Base-by-base conservation (phyloP, 164 flowering plant genomes). In the Vitis rupestris region DNA sequence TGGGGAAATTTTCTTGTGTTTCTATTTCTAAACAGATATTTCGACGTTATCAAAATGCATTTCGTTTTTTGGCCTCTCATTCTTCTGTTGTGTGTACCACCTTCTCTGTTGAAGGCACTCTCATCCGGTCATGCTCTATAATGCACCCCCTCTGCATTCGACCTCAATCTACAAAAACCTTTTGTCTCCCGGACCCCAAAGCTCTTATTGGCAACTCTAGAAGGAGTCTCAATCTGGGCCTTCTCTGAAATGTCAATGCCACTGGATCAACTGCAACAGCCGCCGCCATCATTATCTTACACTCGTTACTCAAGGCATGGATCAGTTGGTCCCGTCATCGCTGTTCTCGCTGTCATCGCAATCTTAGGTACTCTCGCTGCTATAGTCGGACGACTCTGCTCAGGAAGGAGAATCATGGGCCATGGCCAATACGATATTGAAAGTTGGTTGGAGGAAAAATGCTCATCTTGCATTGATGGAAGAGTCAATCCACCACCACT, bases 381-480 rank as follows among this genome's bases (percentile, higher is more conserved):
- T 29, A 50, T 82, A 70, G 57, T 81, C 2, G 83, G 84, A 12
- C 65, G 83, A 73, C 74, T 82, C 23, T 81, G 84, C 70, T 70
- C 80, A 2, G 81, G 85, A 0, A 69, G 75, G 70, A 73, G 67
- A 48, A 72, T 79, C 54, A 72, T 84, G 73, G 76, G 81, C 1
- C 69, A 66, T 19, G 81, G 79, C 8, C 78, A 68, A 13, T 81
- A 75, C n/a, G 85, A 84, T 58, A 10, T 84, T 1, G 83, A 79
- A 57, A 67, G 75, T 11, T 84, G 85, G 87, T 67, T 72, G 6
- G 84, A 85, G 76, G 60, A 59, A 0, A 81, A 81, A 67, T 85
- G 78, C 70, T 67, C 84, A 3, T 69, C 88, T 44, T 85, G 88
- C 72, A 72, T 85, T 23, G 86, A 85, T 30, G 86, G 86, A 31